Base-by-base conservation (phyloP, 1,139 yeast genomes). In the Geotrichum reessii region DNA sequence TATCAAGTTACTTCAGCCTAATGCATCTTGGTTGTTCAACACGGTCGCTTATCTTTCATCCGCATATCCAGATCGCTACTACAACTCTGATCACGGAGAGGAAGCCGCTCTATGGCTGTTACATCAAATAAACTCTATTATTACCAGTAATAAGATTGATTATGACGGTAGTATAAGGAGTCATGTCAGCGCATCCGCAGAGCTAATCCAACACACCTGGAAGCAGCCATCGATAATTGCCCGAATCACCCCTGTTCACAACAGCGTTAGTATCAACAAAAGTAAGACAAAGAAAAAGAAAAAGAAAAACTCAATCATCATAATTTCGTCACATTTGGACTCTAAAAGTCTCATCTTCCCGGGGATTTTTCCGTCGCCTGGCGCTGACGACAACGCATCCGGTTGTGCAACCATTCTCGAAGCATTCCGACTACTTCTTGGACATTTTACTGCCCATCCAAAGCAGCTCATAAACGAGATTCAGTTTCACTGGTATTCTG, bases 371-470 rank as follows among this genome's bases (percentile, higher is more conserved):
- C 79, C 82, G 52, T 91, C 97, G 0, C 98, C 98, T 1, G 99
- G 98, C 5, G 97, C 97, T 3, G 98, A 92, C 71, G 99, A 92
- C 68, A 90, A 92, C 71, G 96, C 96, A 1, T 84, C 93, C 3
- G 98, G 98, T 8, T 85, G 92, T 2, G 85, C 86, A 7, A 87
- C 96, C 2, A 80, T 81, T 50, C 74, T 90, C 59, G 96, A 91
- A 70, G 84, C 91, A 0, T 79, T 91, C 66, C 80, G 95, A 62
- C 72, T 87, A 11, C 73, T 55, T 3, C 24, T 50, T 21, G 21
- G 24, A 7, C 22, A 21, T 9, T 19, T 21, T 19, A 22, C 53
- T 11, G n/a, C 14, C 19, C 17, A 25, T 49, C 42, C 31, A 49
- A 19, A 25, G 12, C 27, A 48, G n/a, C 92, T 93, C 2, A 75